Conservation (phyloP, 352 stramenopile species). For the Pythium pectinolyticum region DNA sequence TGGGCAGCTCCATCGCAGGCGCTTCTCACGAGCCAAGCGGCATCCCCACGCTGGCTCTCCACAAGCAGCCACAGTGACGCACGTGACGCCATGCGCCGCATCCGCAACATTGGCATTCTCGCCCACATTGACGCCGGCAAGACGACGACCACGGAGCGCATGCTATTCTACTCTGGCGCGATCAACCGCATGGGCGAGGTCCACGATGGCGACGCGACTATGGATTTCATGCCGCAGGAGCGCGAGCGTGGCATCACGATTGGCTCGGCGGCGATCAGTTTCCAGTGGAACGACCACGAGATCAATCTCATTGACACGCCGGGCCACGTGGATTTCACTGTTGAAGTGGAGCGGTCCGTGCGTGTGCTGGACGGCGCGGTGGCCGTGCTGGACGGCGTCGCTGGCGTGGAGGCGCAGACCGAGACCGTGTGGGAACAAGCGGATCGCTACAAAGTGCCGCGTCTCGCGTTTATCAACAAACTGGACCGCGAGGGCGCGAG, state of each 20-base stretch:
- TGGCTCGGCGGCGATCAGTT: constrained; percentile 95
- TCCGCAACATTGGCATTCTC: constrained; percentile 99
- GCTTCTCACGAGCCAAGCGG: neutral
- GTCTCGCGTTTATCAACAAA: constrained; percentile 98
- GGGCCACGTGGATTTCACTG: constrained; percentile 97
- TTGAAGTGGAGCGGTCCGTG: constrained; percentile 97
- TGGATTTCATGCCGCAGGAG: constrained; percentile 91
- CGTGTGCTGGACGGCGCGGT: constrained; percentile 98
- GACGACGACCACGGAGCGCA: constrained; percentile 98
- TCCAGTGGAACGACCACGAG: constrained; percentile 91
- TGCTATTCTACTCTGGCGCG: constrained; percentile 96
- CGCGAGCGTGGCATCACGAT: constrained; percentile 99
- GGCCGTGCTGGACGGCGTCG: constrained; percentile 96
- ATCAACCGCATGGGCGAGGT: constrained; percentile 75
- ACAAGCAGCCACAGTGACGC: constrained; percentile 6
- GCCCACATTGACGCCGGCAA: constrained; percentile 99
- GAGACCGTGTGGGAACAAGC: constrained; percentile 87
- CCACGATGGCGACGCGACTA: constrained; percentile 74
- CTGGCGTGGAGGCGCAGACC: constrained; percentile 93
- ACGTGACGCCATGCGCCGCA: constrained; percentile 26
- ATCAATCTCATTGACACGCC: constrained; percentile 99
- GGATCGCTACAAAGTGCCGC: constrained; percentile 75
- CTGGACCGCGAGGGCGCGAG: constrained; percentile 95
- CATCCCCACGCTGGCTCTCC: neutral
- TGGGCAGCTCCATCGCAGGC: neutral